phyloP scores from a whole-genome alignment of 2,329 filamentous ascomycete genomes.

The Huntiella moniliformis region DNA sequence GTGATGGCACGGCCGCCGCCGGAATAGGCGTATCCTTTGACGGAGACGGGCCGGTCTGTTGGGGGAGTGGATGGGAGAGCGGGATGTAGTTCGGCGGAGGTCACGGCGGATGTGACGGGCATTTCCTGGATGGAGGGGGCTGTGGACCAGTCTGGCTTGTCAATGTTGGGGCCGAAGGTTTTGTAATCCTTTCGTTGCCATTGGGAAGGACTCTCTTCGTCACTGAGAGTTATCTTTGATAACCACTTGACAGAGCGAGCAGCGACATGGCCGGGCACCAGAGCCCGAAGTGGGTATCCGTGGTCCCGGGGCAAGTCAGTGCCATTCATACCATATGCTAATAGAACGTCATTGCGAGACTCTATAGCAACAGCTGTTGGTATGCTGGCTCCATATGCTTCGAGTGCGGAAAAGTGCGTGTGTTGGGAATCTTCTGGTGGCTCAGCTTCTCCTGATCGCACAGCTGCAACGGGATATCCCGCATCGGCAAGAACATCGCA shows the following conservation, averaged over 20 bases:
- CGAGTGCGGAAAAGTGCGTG: conserved; percentile 38
- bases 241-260: conserved; percentile 54
- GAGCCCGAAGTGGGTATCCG: conserved; percentile 42
- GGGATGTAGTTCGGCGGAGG: conserved; percentile 18
- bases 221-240: conserved; percentile 41
- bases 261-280: conserved; percentile 47
- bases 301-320: conserved; percentile 43
- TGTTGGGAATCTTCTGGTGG: conserved; percentile 23
- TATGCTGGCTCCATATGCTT: conserved; percentile 44
- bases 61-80: background rate
- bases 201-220: conserved; percentile 46
- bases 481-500: conserved; percentile 37
- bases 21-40: conserved; percentile 48
- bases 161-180: conserved; percentile 45
- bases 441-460: conserved; percentile 3
- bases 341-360: conserved; percentile 41
- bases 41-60: conserved; percentile 16
- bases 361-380: conserved; percentile 39
- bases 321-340: conserved; percentile 52
- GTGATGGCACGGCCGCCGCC: conserved; percentile 47
- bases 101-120: conserved; percentile 50
- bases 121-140: conserved; percentile 49
- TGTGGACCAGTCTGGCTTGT: conserved; percentile 39
- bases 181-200: conserved; percentile 54
- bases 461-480: conserved; percentile 25